Evolutionary conservation across 2,329 filamentous ascomycete genomes (phyloP).

Genomic region (Xylaria sp.): DNA sequence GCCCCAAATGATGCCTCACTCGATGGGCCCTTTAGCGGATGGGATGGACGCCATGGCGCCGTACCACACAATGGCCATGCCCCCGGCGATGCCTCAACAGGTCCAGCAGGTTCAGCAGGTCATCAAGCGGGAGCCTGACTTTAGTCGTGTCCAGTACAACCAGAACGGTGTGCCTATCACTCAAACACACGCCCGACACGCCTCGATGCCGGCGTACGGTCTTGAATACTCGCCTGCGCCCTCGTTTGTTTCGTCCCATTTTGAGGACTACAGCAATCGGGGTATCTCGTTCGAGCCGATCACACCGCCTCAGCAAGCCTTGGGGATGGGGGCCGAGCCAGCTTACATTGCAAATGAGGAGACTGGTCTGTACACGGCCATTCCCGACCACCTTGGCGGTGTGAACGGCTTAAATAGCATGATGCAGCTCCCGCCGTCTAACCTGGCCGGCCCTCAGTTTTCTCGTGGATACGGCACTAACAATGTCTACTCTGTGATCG

Average conservation of each 20-base stretch:
- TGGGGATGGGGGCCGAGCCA: slow-evolving; percentile 81
- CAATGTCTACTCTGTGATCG: slow-evolving; percentile 93
- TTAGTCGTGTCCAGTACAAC: slow-evolving; percentile 81
- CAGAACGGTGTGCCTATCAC: slow-evolving; percentile 85
- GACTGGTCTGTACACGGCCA: slow-evolving; percentile 91
- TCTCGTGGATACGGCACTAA: slow-evolving; percentile 70
- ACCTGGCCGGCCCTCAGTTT: slow-evolving; percentile 79
- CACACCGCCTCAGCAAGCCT: slow-evolving; percentile 88
- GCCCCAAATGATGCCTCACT: slow-evolving; percentile 72
- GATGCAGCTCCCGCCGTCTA: slow-evolving; percentile 87
- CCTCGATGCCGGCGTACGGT: slow-evolving; percentile 94
- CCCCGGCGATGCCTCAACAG: slow-evolving; percentile 69
- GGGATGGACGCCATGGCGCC: slow-evolving; percentile 74
- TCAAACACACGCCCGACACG: slow-evolving; percentile 86
- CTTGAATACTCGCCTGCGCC: slow-evolving; percentile 98
- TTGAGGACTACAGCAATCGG: slow-evolving; percentile 96
- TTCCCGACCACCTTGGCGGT: slow-evolving; percentile 78
- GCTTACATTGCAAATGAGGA: slow-evolving; percentile 99
- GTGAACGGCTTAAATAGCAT: slow-evolving; percentile 81
- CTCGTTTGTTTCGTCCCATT: slow-evolving; percentile 97
- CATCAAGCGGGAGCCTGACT: slow-evolving; percentile 89
- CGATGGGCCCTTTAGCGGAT: slow-evolving; percentile 61
- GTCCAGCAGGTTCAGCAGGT: slow-evolving; percentile 55
- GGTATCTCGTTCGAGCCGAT: slow-evolving; percentile 96
- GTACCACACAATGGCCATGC: slow-evolving; percentile 71